Evolutionary conservation across 2,329 filamentous ascomycete genomes (phyloP).

Genomic region (Uncinocarpus reesii): DNA sequence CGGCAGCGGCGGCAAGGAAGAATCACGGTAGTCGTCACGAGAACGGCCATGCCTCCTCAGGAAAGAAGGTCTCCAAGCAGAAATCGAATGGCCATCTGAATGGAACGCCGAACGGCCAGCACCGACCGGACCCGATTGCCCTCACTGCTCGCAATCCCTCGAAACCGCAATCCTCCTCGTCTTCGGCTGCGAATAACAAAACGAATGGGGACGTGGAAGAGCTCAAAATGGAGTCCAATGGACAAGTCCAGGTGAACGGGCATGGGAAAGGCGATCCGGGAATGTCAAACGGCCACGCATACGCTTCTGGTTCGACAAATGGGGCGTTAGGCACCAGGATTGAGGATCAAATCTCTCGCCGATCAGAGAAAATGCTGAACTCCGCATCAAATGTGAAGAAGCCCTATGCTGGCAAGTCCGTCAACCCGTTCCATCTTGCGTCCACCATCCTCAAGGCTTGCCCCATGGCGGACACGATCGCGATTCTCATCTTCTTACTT

Average conservation of each 20-base stretch:
- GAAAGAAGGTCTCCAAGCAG: constrained; percentile 55
- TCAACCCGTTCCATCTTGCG: constrained; percentile 64
- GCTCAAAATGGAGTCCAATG: constrained; percentile 29
- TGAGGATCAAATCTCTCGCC: constrained; percentile 23
- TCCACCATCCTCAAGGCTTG: constrained; percentile 81
- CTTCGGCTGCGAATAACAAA: constrained; percentile 23
- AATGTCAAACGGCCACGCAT: constrained; percentile 29
- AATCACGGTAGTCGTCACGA: constrained; percentile 69
- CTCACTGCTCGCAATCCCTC: constrained; percentile 32
- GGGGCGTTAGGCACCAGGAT: constrained; percentile 20
- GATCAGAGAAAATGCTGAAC: constrained; percentile 22
- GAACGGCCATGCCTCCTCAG: constrained; percentile 72
- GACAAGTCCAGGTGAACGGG: constrained; percentile 28
- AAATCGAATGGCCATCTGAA: constrained; percentile 48
- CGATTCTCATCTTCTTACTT: constrained; percentile 90
- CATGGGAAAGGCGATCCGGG: constrained; percentile 28
- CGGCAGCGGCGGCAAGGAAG: constrained; percentile 40
- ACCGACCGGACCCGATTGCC: constrained; percentile 29
- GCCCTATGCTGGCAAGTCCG: constrained; percentile 39
- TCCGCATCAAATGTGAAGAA: constrained; percentile 21
- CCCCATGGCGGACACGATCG: constrained; percentile 87
- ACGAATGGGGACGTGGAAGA: constrained; percentile 24
- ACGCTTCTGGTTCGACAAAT: constrained; percentile 25
- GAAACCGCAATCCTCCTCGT: constrained; percentile 22
- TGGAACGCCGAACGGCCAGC: constrained; percentile 38